Conservation (phyloP, 495 filamentous ascomycete genomes). For the Sphaerosporella brunnea region DNA sequence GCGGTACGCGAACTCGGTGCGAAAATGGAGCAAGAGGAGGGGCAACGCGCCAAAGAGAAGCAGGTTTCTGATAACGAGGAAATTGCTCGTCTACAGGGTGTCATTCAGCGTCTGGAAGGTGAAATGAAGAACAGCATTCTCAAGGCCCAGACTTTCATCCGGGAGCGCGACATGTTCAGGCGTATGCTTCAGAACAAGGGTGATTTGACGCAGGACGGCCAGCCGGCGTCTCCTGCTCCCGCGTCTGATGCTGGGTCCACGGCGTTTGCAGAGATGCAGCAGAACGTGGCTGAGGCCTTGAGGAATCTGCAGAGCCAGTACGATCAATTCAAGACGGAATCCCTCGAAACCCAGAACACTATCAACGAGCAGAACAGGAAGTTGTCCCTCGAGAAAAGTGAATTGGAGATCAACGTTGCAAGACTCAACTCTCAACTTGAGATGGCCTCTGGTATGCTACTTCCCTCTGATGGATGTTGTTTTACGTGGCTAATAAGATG, state of each 20-base stretch:
- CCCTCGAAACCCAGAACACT: constrained; percentile 54
- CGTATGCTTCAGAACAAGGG: constrained; percentile 62
- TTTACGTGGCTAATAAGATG: not conserved
- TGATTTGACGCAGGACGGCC: constrained; percentile 7
- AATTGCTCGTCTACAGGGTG: constrained; percentile 30
- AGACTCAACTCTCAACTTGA: constrained; percentile 63
- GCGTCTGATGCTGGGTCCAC: constrained; percentile 27
- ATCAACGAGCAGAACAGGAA: constrained; percentile 75
- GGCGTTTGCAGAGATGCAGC: constrained; percentile 21
- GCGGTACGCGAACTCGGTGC: constrained; percentile 68
- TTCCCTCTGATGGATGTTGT: not conserved
- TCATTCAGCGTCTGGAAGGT: constrained; percentile 33
- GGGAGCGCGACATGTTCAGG: constrained; percentile 91
- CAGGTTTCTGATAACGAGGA: constrained; percentile 51
- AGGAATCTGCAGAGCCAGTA: constrained; percentile 78
- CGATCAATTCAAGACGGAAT: constrained; percentile 75
- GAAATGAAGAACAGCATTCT: constrained; percentile 62
- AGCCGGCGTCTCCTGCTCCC: not conserved
- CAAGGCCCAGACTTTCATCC: constrained; percentile 68
- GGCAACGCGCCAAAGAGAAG: constrained; percentile 51
- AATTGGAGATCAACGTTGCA: constrained; percentile 61
- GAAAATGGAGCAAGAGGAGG: constrained; percentile 78
- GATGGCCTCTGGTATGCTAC: constrained; percentile 36
- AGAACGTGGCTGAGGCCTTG: constrained; percentile 36
- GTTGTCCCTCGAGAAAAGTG: constrained; percentile 60